A percentile compares a stretch with the other conserved stretches of the same genome.
Conservation (phyloP, 345 rosid genomes). For the Gossypium mustelinum region DNA sequence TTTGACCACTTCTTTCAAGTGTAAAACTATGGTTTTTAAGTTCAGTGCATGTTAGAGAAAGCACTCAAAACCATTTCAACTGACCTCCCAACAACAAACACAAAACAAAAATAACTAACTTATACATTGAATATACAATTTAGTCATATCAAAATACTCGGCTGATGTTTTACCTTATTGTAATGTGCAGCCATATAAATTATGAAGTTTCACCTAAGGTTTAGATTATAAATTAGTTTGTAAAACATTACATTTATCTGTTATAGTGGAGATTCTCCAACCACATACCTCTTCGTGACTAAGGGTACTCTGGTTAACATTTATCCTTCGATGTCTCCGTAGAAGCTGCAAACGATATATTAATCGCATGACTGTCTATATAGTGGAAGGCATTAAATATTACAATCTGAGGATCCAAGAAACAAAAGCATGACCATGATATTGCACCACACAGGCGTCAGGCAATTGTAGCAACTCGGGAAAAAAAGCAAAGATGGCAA, state of each 20-base stretch:
- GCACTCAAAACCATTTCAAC: background rate
- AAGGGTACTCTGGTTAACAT: constrained; percentile 45
- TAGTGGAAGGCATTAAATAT: background rate
- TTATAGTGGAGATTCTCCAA: background rate
- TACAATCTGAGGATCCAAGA: background rate
- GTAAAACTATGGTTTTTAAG: background rate
- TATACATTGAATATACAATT: background rate
- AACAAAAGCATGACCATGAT: background rate
- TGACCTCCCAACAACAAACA: background rate
- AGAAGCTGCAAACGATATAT: constrained; percentile 38
- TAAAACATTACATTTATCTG: background rate
- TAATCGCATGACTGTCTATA: background rate
- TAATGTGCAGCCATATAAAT: background rate
- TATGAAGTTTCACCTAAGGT: background rate
- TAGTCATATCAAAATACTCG: background rate
- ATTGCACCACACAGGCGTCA: background rate
- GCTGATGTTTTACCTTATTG: background rate
- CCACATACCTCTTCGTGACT: constrained; percentile 52
- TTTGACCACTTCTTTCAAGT: background rate
- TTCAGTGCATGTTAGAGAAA: background rate
- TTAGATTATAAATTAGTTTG: background rate
- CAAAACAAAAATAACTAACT: background rate
- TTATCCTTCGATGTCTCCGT: constrained; percentile 62
- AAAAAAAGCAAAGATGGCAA: background rate
- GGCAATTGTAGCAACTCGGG: background rate